Evolutionary conservation across 2,329 filamentous ascomycete genomes (phyloP), one percentile per base, ranked within the genome.

Genomic region (Stemphylium vesicarium): DNA sequence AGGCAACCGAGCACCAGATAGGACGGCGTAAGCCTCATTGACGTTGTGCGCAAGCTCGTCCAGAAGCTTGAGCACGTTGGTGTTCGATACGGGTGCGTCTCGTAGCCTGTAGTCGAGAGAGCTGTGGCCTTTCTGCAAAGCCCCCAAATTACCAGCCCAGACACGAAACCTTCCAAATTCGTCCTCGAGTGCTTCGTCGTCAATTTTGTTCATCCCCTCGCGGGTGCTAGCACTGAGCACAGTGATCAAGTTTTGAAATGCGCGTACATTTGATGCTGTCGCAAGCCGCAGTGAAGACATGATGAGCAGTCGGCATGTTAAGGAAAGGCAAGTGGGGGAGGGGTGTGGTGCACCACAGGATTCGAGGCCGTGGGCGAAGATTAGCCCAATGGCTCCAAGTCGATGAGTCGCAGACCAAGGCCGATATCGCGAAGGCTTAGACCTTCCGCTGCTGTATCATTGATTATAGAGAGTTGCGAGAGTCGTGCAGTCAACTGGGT

Each of bases 121-220:
- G 40, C 69, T 71, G 43, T 75, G 74, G 4, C 74, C 73, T 59
- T 74, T 75, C 24, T 74, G 71, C 18, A 75, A 48, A 16, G 71
- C 73, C 4, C 72, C 73, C 3, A 75, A 52, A 47, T 75, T 75
- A 5, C 74, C 64, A 11, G 64, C 65, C 73, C 72, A 76, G 0
- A 75, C 72, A 33, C 72, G 62, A 35, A 75, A 72, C 41, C 72
- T 67, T n/a, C 73, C 72, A 36, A 73, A 63, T 43, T 76, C 74
- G 49, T 76, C 74, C 32, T 72, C 65, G 12, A 76, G 65, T 13
- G 62, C 64, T 29, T 71, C 71, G 7, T 42, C 39, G 13, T 73
- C 69, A 40, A 75, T 56, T 4, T 55, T 42, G 35, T 62, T 29
- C 4, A 50, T 13, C 49, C 60, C 55, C 31, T 52, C 58, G 15